Conservation (phyloP, 2,329 filamentous ascomycete genomes). For the Blastomyces gilchristii region DNA sequence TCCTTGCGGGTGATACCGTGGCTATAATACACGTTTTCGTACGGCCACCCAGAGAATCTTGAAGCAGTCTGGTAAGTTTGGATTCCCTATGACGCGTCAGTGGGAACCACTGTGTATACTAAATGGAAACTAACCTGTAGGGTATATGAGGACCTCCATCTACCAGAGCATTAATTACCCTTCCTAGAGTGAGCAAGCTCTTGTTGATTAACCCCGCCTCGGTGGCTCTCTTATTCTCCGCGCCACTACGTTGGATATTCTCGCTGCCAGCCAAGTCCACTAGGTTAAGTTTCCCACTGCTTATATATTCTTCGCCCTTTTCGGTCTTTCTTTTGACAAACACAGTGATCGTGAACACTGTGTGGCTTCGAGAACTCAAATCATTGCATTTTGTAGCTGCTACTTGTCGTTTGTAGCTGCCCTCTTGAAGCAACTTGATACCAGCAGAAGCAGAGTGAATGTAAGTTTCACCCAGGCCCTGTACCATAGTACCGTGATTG, state of each 20-base stretch:
- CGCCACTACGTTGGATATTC: slow-evolving; percentile 92
- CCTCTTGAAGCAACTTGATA: slow-evolving; percentile 77
- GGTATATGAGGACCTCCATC: slow-evolving; percentile 86
- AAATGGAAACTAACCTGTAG: slow-evolving; percentile 36
- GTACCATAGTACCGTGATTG: slow-evolving; percentile 70
- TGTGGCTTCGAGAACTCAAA: slow-evolving; percentile 91
- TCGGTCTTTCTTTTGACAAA: slow-evolving; percentile 74
- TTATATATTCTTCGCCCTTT: slow-evolving; percentile 79
- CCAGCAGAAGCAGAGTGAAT: slow-evolving; percentile 77
- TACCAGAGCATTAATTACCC: slow-evolving; percentile 94
- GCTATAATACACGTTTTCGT: slow-evolving; percentile 99
- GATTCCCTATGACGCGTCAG: slow-evolving; percentile 56
- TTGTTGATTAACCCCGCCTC: slow-evolving; percentile 98
- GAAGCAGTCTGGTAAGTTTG: slow-evolving; percentile 84
- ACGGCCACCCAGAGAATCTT: slow-evolving; percentile 89
- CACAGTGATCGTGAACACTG: slow-evolving; percentile 90
- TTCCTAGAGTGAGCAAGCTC: slow-evolving; percentile 82
- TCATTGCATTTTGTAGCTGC: slow-evolving; percentile 99
- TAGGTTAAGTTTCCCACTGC: slow-evolving; percentile 86
- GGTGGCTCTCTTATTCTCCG: slow-evolving; percentile 92
- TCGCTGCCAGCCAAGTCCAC: slow-evolving; percentile 96
- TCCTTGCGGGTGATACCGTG: slow-evolving; percentile 86
- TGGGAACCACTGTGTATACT: not conserved
- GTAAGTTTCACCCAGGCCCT: slow-evolving; percentile 95
- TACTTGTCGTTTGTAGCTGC: slow-evolving; percentile 91